Evolutionary conservation across 129 eudicot genomes (phyloP).

Genomic region (Flaveria sonorensis): DNA sequence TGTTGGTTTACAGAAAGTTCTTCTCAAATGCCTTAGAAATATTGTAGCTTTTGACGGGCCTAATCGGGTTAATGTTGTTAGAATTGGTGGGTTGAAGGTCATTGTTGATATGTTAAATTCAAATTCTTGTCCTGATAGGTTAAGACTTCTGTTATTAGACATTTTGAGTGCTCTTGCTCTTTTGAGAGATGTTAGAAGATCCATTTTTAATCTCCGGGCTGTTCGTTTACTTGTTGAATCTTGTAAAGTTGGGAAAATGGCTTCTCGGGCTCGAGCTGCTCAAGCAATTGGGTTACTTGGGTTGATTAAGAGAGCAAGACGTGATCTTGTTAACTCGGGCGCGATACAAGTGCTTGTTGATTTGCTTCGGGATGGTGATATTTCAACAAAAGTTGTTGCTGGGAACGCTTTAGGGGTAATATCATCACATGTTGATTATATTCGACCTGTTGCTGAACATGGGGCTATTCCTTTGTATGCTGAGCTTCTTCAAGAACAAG

Average conservation of each 20-base stretch:
- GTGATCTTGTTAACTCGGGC: constrained; percentile 50
- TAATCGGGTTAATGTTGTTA: constrained; percentile 38
- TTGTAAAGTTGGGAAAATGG: constrained; percentile 50
- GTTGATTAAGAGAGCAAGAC: constrained; percentile 47
- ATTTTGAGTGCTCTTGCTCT: constrained; percentile 62
- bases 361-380: constrained; percentile 45
- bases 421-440: constrained; percentile 58
- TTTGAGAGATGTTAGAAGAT: constrained; percentile 54
- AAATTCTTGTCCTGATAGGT: constrained; percentile 33
- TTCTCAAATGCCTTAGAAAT: constrained; percentile 58
- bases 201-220: constrained; percentile 38
- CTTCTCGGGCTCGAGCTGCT: constrained; percentile 67
- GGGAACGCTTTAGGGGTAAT: constrained; percentile 69
- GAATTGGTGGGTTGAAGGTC: constrained; percentile 51
- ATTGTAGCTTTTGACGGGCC: constrained; percentile 47
- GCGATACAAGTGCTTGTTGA: constrained; percentile 50
- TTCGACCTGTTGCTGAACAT: constrained; percentile 55
- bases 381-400: constrained; percentile 47
- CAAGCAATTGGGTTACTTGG: constrained; percentile 67
- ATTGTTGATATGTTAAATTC: constrained; percentile 47
- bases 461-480: constrained; percentile 65
- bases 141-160: constrained; percentile 44
- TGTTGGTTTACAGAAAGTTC: constrained; percentile 36
- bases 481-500: constrained; percentile 48
- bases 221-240: constrained; percentile 52